A percentile compares a stretch with the other conserved stretches of the same genome.
Evolutionary conservation across 331 rosid species (phyloP).

Genomic region (Quercus tomentella): DNA sequence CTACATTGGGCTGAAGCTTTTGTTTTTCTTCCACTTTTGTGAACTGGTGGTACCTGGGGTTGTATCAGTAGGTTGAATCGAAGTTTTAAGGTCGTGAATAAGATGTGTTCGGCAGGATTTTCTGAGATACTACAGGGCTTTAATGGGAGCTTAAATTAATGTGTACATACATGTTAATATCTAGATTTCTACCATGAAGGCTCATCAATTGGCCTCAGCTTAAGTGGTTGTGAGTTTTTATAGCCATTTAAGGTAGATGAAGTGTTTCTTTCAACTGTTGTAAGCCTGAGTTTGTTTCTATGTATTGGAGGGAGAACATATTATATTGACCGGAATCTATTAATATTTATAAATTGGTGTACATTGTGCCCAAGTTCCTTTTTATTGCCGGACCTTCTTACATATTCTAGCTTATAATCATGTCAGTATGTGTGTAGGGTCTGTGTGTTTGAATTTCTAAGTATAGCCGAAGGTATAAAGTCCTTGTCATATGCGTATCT

Average conservation of each 20-base stretch:
- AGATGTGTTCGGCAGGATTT: conserved; percentile 30
- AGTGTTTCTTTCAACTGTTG: not conserved
- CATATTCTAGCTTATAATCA: not conserved
- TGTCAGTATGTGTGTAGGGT: not conserved
- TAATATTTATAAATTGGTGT: not conserved
- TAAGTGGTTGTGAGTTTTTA: not conserved
- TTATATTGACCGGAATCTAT: not conserved
- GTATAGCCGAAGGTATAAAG: not conserved
- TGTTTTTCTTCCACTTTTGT: conserved; percentile 24
- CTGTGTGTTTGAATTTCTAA: not conserved
- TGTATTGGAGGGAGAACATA: not conserved
- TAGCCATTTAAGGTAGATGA: not conserved
- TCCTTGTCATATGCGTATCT: not conserved
- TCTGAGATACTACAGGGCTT: not conserved
- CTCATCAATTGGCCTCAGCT: not conserved
- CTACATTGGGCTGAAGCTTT: conserved; percentile 22
- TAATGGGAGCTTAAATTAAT: conserved; percentile 4
- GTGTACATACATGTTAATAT: conserved; percentile 16
- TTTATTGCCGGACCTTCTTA: not conserved
- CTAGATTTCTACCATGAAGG: conserved; percentile 2
- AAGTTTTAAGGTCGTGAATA: conserved; percentile 27
- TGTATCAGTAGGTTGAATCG: conserved; percentile 25
- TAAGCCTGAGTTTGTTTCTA: not conserved
- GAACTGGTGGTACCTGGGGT: conserved; percentile 12
- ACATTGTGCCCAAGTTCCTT: not conserved